These are phyloP conservation scores for Phytophthora pistaciae DNA, from an alignment of 352 stramenopile genomes.

Conservation along the genomic window DNA sequence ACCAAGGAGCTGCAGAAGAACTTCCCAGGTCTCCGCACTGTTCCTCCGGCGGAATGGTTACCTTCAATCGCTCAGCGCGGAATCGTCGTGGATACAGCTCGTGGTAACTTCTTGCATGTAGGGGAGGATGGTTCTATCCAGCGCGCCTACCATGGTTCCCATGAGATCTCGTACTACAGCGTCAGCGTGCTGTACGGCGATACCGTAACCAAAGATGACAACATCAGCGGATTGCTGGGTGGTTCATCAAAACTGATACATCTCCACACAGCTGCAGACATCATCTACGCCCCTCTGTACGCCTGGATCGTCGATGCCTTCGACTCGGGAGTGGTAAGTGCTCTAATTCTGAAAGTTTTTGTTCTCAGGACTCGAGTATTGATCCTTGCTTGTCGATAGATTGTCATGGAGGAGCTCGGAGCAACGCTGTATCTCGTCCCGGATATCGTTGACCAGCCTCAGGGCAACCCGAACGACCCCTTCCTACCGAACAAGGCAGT, in stretches of 20 bases:
- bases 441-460: conserved; percentile 39
- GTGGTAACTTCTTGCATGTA: conserved; percentile 60
- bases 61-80: conserved; percentile 55
- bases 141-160: conserved; percentile 54
- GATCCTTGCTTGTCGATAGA: conserved; percentile 21
- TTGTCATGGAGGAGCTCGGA: conserved; percentile 52
- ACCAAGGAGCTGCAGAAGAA: conserved; percentile 54
- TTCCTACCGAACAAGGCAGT: conserved; percentile 52
- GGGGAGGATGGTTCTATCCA: conserved; percentile 52
- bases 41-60: conserved; percentile 37
- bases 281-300: conserved; percentile 62
- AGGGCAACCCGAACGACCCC: conserved; percentile 53
- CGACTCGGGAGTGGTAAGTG: conserved; percentile 46
- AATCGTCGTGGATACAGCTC: conserved; percentile 49
- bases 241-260: conserved; percentile 47
- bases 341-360: no score
- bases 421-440: conserved; percentile 50
- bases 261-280: conserved; percentile 56
- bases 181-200: conserved; percentile 50
- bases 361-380: no score
- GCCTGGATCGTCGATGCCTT: conserved; percentile 66
- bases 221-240: conserved; percentile 16
- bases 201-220: conserved; percentile 26
- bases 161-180: conserved; percentile 58
- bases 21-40: conserved; percentile 47